Base-by-base conservation (phyloP, 2,329 filamentous ascomycete species). In the Ophiostoma ulmi region DNA sequence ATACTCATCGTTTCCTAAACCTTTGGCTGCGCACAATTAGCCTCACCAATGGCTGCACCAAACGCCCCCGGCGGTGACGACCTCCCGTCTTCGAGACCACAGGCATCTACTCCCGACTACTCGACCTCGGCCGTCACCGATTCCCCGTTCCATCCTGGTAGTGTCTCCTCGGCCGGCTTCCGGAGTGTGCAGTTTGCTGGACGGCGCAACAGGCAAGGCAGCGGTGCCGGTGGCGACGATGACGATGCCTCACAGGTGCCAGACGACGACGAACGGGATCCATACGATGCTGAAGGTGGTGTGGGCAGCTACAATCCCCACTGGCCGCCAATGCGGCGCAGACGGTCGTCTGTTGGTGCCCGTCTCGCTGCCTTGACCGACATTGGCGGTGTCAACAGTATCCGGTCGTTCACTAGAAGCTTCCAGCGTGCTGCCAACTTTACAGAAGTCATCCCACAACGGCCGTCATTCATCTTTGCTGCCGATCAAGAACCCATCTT, bases 391-490 rank as follows among this genome's bases (percentile, higher is more conserved):
- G 90, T 94, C 73, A 98, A 98, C 83, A 96, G 92, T 79, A 91
- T 98, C 76, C 90, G 95, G 77, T 97, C 94, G 76, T 98, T 98
- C 78, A 92, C 94, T 64, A 88, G 91, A 72, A 97, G 92, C 75
- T 97, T 93, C 91, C 92, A 94, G 80, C 89, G 94, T 78, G 94
- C 94, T 52, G 93, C 93, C 36, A 90, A 86, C 71, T 98, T 98
- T 79, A 87, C 88, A 74, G 94, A 97, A 79, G 92, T 97, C 75
- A 90, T 95, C 44, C 92, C 93, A 5, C 89, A 91, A 70, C 87
- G 89, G 20, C 88, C 89, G 17, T 90, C 91, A 44, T 93, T 97
- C 77, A 83, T 92, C 69, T 86, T 88, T 73, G 84, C 85, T 1
- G 83, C 86, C 61, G 87, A 88, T 63, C 84, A 86, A 72, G 80